Base-by-base conservation (phyloP, 2,329 filamentous ascomycete species). In the Alternaria brassicicola region DNA sequence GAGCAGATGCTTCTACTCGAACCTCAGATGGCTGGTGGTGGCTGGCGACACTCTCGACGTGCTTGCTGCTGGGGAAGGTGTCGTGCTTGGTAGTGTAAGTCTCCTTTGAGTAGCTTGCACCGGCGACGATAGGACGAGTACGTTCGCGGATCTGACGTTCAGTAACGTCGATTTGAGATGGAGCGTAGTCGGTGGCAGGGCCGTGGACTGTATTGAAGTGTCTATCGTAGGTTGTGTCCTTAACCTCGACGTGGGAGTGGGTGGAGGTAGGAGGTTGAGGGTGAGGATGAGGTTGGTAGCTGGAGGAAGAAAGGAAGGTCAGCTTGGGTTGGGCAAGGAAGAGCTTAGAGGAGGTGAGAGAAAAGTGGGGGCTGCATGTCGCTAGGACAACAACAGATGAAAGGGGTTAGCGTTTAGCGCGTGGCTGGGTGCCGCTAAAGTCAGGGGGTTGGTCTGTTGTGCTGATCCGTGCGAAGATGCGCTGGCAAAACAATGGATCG, bases 91-190 rank as follows among this genome's bases (percentile, higher is more conserved):
- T 69, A 63, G 70, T 67, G 75, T 75, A 79, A 67, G 79, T 74
- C 66, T 76, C 73, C 63, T 70, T 71, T 62, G 73, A 68, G 66
- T 77, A 73, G 71, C 74, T 74, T 67, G 69, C 71, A 62, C 74
- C 75, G 69, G 82, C 80, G 77, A 82, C 83, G 66, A 80, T 82
- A 63, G 84, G 84, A 65, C 83, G 78, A 65, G 80, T 81, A 68
- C 82, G 83, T 85, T 88, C 78, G 85, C 86, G 82, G 85, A 90
- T 83, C 85, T 89, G 81, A 85, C 86, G 81, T 79, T 84, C 81
- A 67, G 78, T 78, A 62, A 78, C 71, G 80, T 83, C 81, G 75
- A 89, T 79, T 75, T 85, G 85, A 64, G 84, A 78, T 73, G 87
- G 83, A 74, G 85, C 80, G 77, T 83, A 80, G 77, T 82, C 82